Evolutionary conservation across 345 rosid species (phyloP).

Genomic region (Eucalyptus tenuipes): DNA sequence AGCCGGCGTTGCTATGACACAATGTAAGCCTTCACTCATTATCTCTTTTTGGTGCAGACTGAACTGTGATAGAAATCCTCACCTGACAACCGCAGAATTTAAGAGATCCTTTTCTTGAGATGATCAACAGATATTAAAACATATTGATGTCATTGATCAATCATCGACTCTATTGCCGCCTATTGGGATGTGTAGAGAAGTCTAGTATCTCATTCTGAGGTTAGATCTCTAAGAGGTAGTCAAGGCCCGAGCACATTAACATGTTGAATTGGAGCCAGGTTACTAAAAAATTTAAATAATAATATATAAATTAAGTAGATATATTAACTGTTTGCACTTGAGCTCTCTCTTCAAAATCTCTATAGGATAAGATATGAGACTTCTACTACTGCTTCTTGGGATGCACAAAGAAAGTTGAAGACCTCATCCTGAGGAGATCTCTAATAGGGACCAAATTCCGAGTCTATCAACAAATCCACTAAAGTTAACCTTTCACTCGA

Average conservation of each 20-base stretch:
- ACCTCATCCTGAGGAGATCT: not conserved
- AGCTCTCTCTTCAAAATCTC: not conserved
- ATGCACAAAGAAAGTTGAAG: not conserved
- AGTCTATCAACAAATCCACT: not conserved
- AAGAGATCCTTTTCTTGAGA: not conserved
- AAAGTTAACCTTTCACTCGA: not conserved
- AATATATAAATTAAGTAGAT: not conserved
- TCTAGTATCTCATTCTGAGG: not conserved
- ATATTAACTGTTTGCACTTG: not conserved
- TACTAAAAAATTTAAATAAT: not conserved
- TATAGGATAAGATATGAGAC: not conserved
- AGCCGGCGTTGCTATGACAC: rapidly evolving
- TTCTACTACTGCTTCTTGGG: not conserved
- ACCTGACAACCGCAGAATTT: not conserved
- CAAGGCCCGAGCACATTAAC: not conserved
- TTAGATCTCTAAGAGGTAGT: not conserved
- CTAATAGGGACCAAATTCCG: not conserved
- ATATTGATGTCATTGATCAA: not conserved
- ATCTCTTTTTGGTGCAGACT: not conserved
- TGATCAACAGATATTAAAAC: not conserved
- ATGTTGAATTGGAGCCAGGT: not conserved
- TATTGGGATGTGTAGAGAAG: not conserved
- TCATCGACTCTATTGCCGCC: not conserved
- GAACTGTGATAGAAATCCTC: not conserved
- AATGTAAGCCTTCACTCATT: not conserved